A percentile compares a stretch with the other conserved stretches of the same genome.
Evolutionary conservation across 495 filamentous ascomycete genomes (phyloP).

Genomic region (Aspergillus nidulans): DNA sequence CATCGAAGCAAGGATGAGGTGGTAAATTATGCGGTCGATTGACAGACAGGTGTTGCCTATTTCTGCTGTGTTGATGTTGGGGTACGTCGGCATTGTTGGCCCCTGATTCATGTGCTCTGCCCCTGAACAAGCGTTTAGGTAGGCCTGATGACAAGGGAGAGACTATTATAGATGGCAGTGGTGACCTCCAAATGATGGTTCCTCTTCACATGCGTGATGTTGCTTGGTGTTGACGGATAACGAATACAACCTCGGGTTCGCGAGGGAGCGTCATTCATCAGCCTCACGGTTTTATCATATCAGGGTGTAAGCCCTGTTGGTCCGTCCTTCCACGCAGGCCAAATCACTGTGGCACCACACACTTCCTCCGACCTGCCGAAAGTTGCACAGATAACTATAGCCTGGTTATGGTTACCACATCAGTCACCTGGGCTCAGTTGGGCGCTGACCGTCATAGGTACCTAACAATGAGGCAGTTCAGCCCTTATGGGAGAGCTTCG

Average conservation of each 20-base stretch:
- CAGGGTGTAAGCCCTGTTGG: constrained; percentile 6
- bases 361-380: constrained; percentile 5
- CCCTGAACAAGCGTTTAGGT: background rate
- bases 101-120: background rate
- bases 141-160: background rate
- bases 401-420: constrained; percentile 4
- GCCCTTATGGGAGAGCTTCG: background rate
- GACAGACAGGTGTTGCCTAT: background rate
- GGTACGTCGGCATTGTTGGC: constrained; percentile 2
- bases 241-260: constrained; percentile 1
- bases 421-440: background rate
- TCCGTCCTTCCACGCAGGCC: constrained; percentile 8
- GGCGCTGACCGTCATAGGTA: background rate
- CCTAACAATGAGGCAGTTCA: background rate
- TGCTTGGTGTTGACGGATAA: constrained; percentile 3
- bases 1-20: constrained; percentile 6
- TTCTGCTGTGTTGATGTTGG: background rate
- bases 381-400: constrained; percentile 14
- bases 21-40: background rate
- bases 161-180: constrained; percentile 6
- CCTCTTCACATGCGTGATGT: constrained; percentile 12
- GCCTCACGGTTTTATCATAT: constrained; percentile 18
- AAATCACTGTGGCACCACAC: constrained; percentile 17
- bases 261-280: constrained; percentile 10
- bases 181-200: background rate